A percentile compares a stretch with the other conserved stretches of the same genome.
Conservation (phyloP, 2,329 filamentous ascomycete species). For the Amauroascus verrucosus region DNA sequence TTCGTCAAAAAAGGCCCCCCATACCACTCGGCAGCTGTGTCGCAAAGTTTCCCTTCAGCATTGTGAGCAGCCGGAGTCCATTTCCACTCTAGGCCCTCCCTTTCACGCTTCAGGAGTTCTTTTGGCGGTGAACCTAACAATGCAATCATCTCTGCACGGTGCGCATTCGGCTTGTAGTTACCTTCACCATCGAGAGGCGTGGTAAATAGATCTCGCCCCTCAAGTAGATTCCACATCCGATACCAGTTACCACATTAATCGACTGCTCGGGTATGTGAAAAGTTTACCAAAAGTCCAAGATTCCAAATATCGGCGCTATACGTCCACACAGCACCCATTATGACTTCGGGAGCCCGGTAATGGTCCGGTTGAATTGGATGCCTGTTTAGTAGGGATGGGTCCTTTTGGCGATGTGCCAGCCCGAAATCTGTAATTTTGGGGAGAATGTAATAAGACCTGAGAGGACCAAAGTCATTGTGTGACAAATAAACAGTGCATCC, state of each 20-base stretch:
- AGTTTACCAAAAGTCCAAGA: conserved; percentile 27
- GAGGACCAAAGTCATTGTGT: conserved; percentile 10
- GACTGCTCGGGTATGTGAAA: background rate
- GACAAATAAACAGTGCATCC: background rate
- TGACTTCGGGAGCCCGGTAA: conserved; percentile 31
- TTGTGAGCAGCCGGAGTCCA: background rate
- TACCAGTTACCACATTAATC: too few species aligned
- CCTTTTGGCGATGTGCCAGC: background rate
- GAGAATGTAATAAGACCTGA: background rate
- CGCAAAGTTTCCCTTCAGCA: background rate
- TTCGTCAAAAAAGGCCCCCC: background rate
- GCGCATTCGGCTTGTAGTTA: conserved; percentile 17
- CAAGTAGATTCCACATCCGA: conserved; percentile 27
- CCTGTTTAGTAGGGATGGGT: conserved; percentile 25
- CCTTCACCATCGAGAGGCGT: conserved; percentile 18
- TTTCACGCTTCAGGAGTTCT: conserved; percentile 11
- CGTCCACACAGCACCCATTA: conserved; percentile 26
- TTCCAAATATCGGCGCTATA: conserved; percentile 34
- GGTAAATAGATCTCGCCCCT: conserved; percentile 24
- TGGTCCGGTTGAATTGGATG: conserved; percentile 37
- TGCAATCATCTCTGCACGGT: conserved; percentile 17
- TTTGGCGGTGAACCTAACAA: conserved; percentile 15
- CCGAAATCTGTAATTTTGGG: background rate
- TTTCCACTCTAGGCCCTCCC: background rate
- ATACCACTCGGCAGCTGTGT: background rate